Conservation (phyloP, 495 filamentous ascomycete genomes). For the Aspergillus funiculosus region DNA sequence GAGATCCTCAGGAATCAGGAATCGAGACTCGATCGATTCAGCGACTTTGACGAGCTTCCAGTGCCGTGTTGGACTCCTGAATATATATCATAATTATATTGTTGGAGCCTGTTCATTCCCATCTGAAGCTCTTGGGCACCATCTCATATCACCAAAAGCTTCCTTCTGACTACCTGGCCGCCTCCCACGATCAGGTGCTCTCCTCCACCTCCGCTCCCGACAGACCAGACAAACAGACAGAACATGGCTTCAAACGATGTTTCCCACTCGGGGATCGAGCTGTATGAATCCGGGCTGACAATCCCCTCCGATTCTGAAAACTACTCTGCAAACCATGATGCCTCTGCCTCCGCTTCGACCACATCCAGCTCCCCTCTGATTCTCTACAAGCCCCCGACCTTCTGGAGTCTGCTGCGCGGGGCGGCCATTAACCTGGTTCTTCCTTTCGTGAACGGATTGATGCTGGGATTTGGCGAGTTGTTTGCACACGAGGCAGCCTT, state of each 20-base stretch:
- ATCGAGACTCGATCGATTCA: too few relatives aligned
- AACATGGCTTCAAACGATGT: slow-evolving; percentile 44
- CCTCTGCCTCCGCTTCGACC: slow-evolving; percentile 55
- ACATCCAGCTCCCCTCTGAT: slow-evolving; percentile 72
- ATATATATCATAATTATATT: too few relatives aligned
- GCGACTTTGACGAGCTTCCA: too few relatives aligned
- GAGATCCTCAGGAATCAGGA: too few relatives aligned
- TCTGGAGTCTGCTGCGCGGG: slow-evolving; percentile 78
- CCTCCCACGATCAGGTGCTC: too few relatives aligned
- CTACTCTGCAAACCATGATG: slow-evolving; percentile 66
- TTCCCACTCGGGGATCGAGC: slow-evolving; percentile 47
- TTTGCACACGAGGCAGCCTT: slow-evolving; percentile 95
- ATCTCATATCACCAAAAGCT: too few relatives aligned
- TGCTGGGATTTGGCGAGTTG: slow-evolving; percentile 95
- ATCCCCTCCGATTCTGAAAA: slow-evolving; percentile 86
- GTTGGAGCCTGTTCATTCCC: too few relatives aligned
- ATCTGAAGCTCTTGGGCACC: too few relatives aligned
- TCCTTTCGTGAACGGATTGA: slow-evolving; percentile 95
- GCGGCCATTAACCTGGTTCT: slow-evolving; percentile 91
- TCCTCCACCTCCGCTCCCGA: slow-evolving; percentile 7
- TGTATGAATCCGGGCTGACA: slow-evolving; percentile 77
- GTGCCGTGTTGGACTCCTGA: too few relatives aligned
- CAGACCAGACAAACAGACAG: slow-evolving; percentile 7
- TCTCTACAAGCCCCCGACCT: slow-evolving; percentile 80
- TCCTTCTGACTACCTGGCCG: too few relatives aligned